These are phyloP conservation scores for Epichloe sp. DNA, from an alignment of 2,329 filamentous ascomycete genomes.

Conservation along the genomic window DNA sequence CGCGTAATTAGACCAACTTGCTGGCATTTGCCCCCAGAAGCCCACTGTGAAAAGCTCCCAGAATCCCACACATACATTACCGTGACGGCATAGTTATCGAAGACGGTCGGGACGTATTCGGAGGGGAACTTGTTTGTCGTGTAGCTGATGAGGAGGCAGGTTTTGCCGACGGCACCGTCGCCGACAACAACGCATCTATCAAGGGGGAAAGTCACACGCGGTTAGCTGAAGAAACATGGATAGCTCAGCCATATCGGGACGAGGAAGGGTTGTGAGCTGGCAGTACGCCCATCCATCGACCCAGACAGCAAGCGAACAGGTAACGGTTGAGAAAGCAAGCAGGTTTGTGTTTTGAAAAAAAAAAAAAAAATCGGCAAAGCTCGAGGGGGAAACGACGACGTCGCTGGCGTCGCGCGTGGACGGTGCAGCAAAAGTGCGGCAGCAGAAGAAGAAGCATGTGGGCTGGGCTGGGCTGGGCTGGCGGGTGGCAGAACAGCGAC, in stretches of 20 bases:
- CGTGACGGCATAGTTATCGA: slow-evolving; percentile 99
- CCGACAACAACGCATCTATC: slow-evolving; percentile 92
- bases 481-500: slow-evolving; percentile 6
- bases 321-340: neutral
- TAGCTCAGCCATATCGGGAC: neutral
- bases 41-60: neutral
- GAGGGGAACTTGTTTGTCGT: slow-evolving; percentile 99
- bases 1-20: slow-evolving; percentile 7
- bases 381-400: neutral
- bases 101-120: slow-evolving; percentile 98
- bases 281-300: neutral
- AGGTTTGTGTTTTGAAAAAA: neutral
- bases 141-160: slow-evolving; percentile 96
- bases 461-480: neutral
- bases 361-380: neutral
- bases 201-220: neutral
- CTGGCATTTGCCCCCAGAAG: neutral
- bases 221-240: neutral
- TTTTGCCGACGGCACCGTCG: slow-evolving; percentile 98
- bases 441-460: neutral
- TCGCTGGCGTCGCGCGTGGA: neutral
- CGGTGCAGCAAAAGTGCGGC: slow-evolving; percentile 8
- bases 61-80: slow-evolving; percentile 68
- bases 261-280: neutral
- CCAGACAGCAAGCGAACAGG: neutral